Evolutionary conservation across 768 basidiomycete species (phyloP).

Genomic region (Pulveroboletus frians): DNA sequence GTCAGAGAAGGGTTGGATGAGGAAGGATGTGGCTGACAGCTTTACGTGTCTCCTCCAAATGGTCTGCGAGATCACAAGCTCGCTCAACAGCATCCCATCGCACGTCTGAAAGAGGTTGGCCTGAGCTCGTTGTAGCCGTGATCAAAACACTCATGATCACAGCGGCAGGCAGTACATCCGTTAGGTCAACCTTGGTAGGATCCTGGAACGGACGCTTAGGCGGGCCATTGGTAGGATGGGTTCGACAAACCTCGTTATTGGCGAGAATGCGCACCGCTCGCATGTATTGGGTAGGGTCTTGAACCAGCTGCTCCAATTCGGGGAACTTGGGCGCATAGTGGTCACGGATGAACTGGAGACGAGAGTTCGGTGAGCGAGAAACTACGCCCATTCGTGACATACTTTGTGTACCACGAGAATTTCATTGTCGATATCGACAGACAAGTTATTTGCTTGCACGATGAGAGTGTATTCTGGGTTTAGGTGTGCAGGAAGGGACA

Average conservation of each 20-base stretch:
- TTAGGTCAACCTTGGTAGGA: slow-evolving; percentile 78
- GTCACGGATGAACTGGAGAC: slow-evolving; percentile 85
- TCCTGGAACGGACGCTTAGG: slow-evolving; percentile 45
- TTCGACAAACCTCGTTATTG: slow-evolving; percentile 61
- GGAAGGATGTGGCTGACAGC: slow-evolving; percentile 43
- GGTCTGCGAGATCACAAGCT: slow-evolving; percentile 86
- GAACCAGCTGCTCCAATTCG: slow-evolving; percentile 91
- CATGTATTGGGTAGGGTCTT: slow-evolving; percentile 89
- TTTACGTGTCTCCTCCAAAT: slow-evolving; percentile 84
- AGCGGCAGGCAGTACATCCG: slow-evolving; percentile 77
- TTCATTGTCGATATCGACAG: slow-evolving; percentile 98
- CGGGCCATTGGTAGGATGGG: not conserved
- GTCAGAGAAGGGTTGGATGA: slow-evolving; percentile 2
- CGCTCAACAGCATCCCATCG: slow-evolving; percentile 79
- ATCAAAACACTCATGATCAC: slow-evolving; percentile 95
- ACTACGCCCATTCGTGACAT: slow-evolving; percentile 12
- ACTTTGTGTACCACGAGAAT: slow-evolving; percentile 96
- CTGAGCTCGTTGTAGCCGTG: slow-evolving; percentile 88
- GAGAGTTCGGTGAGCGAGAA: slow-evolving; percentile 6
- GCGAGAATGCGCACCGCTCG: slow-evolving; percentile 83
- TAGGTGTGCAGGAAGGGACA: slow-evolving; percentile 75
- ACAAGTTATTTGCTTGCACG: slow-evolving; percentile 95
- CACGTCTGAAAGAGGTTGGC: slow-evolving; percentile 59
- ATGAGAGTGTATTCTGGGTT: slow-evolving; percentile 96
- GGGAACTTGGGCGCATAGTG: slow-evolving; percentile 95